Evolutionary conservation across 768 basidiomycete genomes (phyloP), one percentile per base, ranked within the genome.

Genomic region (Rhizopogon salebrosus): DNA sequence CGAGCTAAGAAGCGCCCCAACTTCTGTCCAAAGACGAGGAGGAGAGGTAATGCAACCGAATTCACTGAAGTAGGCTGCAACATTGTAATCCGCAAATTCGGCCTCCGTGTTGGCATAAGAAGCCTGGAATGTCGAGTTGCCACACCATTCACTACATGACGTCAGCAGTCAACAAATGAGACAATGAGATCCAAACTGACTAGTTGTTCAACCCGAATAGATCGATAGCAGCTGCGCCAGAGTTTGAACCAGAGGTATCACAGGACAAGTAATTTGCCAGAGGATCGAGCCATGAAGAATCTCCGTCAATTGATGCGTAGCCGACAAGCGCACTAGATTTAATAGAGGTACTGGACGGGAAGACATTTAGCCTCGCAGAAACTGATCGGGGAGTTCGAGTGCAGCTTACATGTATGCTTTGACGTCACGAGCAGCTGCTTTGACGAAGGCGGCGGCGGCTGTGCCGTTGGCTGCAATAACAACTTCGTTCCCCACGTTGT

Each of bases 11-110:
- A 95, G 75, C 24, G 85, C 81, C 42, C 68, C 75, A 13, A 83
- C 80, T 65, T 97, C 94, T 34, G 83, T 84, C 91, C 92, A 97
- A 31, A 84, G 71, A 61, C 88, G 82, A 45, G 89, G 79, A 20
- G 71, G 73, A 22, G 64, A 67, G 7, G 73, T 75, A 63, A 85
- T 81, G 66, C 88, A 90, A 52, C 92, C 89, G 51, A 80, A 95
- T 77, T 92, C 91, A 64, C 89, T 88, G 72, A 95, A 91, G 75
- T 95, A 95, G 8, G 92, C 90, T 1, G 82, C 82, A 24, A 95
- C 80, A 53, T 89, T 89, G 67, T 83, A 87, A 55, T 74, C 68
- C 20, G 79, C 74, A 61, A 80, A 91, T 18, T 79, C 75, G 31
- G 64, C 69, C 18, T 82, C 80, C 42, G 76, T 77, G 29, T 58